Percentiles rank a stretch among this genome's conserved stretches.
These are phyloP conservation scores for Mycosphaerella arachidis DNA, from an alignment of 2,329 filamentous ascomycete species.

Conservation along the genomic window DNA sequence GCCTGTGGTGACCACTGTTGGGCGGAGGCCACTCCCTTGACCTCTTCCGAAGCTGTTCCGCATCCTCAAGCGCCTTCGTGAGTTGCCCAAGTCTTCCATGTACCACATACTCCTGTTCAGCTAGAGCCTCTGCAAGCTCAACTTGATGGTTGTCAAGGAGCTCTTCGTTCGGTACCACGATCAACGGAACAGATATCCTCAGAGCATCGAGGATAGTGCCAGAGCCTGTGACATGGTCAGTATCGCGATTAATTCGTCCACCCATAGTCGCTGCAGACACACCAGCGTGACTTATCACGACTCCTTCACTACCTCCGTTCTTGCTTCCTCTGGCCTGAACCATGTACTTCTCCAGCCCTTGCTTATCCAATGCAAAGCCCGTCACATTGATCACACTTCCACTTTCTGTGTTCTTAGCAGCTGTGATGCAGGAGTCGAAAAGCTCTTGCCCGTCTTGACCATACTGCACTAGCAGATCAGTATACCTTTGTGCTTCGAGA, in stretches of 20 bases:
- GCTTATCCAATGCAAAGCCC: conserved; percentile 62
- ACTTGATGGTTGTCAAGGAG: conserved; percentile 88
- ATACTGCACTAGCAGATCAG: conserved; percentile 72
- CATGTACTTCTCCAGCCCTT: conserved; percentile 60
- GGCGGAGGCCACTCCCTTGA: conserved; percentile 49
- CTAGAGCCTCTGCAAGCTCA: conserved; percentile 75
- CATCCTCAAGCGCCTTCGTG: conserved; percentile 42
- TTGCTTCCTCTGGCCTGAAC: conserved; percentile 40
- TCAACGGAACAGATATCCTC: conserved; percentile 66
- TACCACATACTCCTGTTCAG: conserved; percentile 70
- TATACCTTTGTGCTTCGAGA: conserved; percentile 60
- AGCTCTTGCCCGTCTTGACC: conserved; percentile 60
- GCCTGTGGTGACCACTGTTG: conserved; percentile 41
- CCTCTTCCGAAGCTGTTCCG: conserved; percentile 43
- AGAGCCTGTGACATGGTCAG: conserved; percentile 58
- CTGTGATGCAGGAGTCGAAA: conserved; percentile 41
- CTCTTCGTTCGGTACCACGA: conserved; percentile 80
- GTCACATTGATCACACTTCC: conserved; percentile 45
- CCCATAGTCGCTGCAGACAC: conserved; percentile 26
- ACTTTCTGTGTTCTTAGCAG: conserved; percentile 26
- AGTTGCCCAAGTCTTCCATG: conserved; percentile 60
- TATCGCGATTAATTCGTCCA: not conserved
- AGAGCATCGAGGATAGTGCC: conserved; percentile 84
- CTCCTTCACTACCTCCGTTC: conserved; percentile 52
- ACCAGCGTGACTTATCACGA: conserved; percentile 90